phyloP scores from a whole-genome alignment of 2,329 filamentous ascomycete species.

The Ascochyta koolunga region DNA sequence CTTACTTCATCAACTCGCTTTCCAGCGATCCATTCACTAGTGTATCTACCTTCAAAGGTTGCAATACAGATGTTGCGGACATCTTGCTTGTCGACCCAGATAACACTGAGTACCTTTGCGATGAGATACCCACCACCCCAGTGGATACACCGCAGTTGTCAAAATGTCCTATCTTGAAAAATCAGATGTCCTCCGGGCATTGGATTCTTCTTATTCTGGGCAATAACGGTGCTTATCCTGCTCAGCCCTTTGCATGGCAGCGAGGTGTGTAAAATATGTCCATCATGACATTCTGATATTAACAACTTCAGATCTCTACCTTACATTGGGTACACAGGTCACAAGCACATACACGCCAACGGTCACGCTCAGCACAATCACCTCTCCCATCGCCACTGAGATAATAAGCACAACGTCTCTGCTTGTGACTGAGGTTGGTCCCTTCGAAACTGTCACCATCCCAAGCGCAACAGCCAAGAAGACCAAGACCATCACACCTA shows the following conservation, averaged over 20 bases:
- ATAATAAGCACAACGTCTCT: slow-evolving; percentile 33
- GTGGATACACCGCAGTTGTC: slow-evolving; percentile 48
- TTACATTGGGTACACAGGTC: slow-evolving; percentile 41
- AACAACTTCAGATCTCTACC: slow-evolving; percentile 34
- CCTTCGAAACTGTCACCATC: slow-evolving; percentile 39
- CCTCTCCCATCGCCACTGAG: slow-evolving; percentile 33
- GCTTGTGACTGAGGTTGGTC: slow-evolving; percentile 33
- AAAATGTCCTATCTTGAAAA: slow-evolving; percentile 52
- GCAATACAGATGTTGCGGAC: slow-evolving; percentile 49
- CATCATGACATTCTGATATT: slow-evolving; percentile 14
- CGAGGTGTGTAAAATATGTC: slow-evolving; percentile 45
- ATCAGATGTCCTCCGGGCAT: slow-evolving; percentile 51
- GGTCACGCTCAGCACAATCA: slow-evolving; percentile 40
- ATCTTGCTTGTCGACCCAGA: slow-evolving; percentile 52
- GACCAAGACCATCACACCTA: slow-evolving; percentile 42
- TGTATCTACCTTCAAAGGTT: slow-evolving; percentile 53
- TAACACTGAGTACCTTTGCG: slow-evolving; percentile 51
- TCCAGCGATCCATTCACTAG: slow-evolving; percentile 52
- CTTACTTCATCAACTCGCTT: slow-evolving; percentile 55
- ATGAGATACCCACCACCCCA: slow-evolving; percentile 49
- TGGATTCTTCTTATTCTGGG: slow-evolving; percentile 54
- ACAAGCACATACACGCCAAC: slow-evolving; percentile 43
- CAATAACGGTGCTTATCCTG: slow-evolving; percentile 49
- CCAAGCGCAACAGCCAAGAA: slow-evolving; percentile 41
- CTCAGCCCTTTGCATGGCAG: slow-evolving; percentile 53